Evolutionary conservation across 2,329 filamentous ascomycete genomes (phyloP).

Genomic region (Ascochyta lentis): DNA sequence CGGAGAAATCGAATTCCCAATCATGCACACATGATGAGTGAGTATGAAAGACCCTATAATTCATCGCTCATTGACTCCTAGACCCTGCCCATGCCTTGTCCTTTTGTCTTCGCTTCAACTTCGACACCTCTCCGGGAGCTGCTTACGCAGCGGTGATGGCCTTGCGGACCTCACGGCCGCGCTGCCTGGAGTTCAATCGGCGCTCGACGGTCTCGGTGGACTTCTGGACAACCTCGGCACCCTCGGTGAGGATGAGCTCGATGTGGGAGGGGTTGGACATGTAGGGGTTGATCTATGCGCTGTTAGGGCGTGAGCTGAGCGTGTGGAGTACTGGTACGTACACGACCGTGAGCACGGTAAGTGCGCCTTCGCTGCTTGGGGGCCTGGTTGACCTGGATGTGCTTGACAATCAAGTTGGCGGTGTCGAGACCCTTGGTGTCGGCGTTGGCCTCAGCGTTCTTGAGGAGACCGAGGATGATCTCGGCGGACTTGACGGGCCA

Average conservation of each 20-base stretch:
- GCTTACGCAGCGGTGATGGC: slow-evolving; percentile 65
- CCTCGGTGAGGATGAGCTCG: slow-evolving; percentile 99
- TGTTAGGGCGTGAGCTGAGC: slow-evolving; percentile 18
- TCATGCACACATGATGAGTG: slow-evolving; percentile 47
- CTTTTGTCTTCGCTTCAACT: slow-evolving; percentile 34
- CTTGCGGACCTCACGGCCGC: slow-evolving; percentile 70
- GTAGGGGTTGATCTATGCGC: slow-evolving; percentile 94
- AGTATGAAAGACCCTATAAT: slow-evolving; percentile 48
- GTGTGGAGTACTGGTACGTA: slow-evolving; percentile 64
- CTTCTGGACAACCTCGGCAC: slow-evolving; percentile 95
- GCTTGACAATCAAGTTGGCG: slow-evolving; percentile 97
- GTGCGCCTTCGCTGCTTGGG: slow-evolving; percentile 99
- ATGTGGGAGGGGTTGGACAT: slow-evolving; percentile 99
- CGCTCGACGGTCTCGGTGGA: slow-evolving; percentile 71
- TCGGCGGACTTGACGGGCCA: slow-evolving; percentile 99
- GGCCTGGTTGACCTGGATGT: slow-evolving; percentile 99
- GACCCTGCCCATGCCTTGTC: slow-evolving; percentile 46
- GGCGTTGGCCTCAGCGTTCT: slow-evolving; percentile 55
- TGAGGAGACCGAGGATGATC: slow-evolving; percentile 93
- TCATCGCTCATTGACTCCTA: slow-evolving; percentile 51
- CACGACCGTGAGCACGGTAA: slow-evolving; percentile 99
- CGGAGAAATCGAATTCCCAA: slow-evolving; percentile 48
- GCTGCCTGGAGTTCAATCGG: slow-evolving; percentile 90
- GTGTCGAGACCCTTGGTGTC: slow-evolving; percentile 69
- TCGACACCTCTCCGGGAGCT: slow-evolving; percentile 22